Evolutionary conservation across 371 early-diverging fungal genomes (phyloP).

Genomic region (Apophysomyces elegans): DNA sequence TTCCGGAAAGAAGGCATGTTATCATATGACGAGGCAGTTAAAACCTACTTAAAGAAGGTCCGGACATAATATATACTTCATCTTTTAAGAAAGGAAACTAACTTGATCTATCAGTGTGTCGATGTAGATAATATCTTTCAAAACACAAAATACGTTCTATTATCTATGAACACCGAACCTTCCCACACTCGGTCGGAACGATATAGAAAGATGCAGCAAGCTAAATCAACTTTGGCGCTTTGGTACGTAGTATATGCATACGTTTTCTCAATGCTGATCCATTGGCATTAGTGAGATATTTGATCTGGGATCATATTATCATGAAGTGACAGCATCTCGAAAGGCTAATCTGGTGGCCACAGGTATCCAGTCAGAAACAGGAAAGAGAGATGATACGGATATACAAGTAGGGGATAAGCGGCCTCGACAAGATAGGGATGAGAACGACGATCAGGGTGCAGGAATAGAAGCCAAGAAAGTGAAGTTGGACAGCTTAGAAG

Average conservation of each 20-base stretch:
- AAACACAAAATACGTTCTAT: constrained; percentile 88
- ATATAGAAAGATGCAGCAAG: constrained; percentile 49
- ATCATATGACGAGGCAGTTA: constrained; percentile 57
- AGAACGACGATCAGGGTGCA: not conserved
- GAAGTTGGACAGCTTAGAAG: not conserved
- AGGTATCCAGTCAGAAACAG: constrained; percentile 2
- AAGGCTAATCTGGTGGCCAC: constrained; percentile 20
- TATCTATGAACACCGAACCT: constrained; percentile 82
- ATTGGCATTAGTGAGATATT: constrained; percentile 35
- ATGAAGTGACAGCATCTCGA: constrained; percentile 34
- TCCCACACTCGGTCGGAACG: constrained; percentile 49
- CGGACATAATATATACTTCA: not conserved
- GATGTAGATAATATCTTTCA: constrained; percentile 71
- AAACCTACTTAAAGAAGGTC: constrained; percentile 71
- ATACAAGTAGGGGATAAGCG: not conserved
- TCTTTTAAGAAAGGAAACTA: no score
- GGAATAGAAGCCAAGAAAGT: not conserved
- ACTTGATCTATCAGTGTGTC: constrained; percentile 38
- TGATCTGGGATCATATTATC: constrained; percentile 45
- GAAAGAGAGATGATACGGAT: not conserved
- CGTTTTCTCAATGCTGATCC: not conserved
- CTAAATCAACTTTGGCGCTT: constrained; percentile 57
- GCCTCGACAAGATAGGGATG: not conserved
- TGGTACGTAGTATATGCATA: constrained; percentile 35
- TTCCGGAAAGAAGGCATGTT: constrained; percentile 73